phyloP scores from a whole-genome alignment of 345 rosid genomes.

The Corchorus olitorius region DNA sequence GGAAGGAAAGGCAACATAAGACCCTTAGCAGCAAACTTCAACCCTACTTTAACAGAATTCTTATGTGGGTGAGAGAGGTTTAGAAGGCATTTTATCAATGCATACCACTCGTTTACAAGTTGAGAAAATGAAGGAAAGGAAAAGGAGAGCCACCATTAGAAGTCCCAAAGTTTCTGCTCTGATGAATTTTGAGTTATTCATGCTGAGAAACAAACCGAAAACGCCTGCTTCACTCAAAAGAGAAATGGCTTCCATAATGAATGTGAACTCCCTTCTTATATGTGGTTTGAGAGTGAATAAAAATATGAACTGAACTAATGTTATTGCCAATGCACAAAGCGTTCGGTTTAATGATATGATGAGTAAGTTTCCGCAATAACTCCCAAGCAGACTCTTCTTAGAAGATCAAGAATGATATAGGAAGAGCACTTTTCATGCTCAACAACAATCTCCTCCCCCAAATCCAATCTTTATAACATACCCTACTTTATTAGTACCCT shows the following conservation, averaged over 20 bases:
- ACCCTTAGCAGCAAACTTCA: slow-evolving; percentile 45
- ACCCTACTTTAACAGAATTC: slow-evolving; percentile 39
- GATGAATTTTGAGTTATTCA: slow-evolving; percentile 24
- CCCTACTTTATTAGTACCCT: not conserved
- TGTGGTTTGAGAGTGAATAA: slow-evolving; percentile 44
- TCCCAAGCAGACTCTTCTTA: slow-evolving; percentile 48
- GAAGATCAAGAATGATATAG: slow-evolving; percentile 48
- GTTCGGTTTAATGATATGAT: slow-evolving; percentile 33
- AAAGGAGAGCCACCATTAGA: slow-evolving; percentile 45
- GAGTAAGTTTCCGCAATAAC: slow-evolving; percentile 39
- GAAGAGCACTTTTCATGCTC: slow-evolving; percentile 22
- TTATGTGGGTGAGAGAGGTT: slow-evolving; percentile 37
- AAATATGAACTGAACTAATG: slow-evolving; percentile 38
- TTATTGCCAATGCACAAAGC: slow-evolving; percentile 43
- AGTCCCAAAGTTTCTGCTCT: slow-evolving; percentile 31
- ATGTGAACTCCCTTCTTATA: slow-evolving; percentile 41
- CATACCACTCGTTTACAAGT: slow-evolving; percentile 49
- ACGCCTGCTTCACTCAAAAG: slow-evolving; percentile 44
- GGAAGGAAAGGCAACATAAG: slow-evolving; percentile 53
- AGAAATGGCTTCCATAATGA: slow-evolving; percentile 42
- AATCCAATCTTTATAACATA: too few species aligned
- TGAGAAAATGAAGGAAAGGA: slow-evolving; percentile 45
- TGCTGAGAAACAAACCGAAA: slow-evolving; percentile 36
- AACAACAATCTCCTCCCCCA: not conserved
- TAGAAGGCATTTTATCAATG: slow-evolving; percentile 35